A percentile compares a stretch with the other conserved stretches of the same genome.
Evolutionary conservation across 192 early-diverging fungal genomes (phyloP).

Genomic region (Backusella tarrabulga): DNA sequence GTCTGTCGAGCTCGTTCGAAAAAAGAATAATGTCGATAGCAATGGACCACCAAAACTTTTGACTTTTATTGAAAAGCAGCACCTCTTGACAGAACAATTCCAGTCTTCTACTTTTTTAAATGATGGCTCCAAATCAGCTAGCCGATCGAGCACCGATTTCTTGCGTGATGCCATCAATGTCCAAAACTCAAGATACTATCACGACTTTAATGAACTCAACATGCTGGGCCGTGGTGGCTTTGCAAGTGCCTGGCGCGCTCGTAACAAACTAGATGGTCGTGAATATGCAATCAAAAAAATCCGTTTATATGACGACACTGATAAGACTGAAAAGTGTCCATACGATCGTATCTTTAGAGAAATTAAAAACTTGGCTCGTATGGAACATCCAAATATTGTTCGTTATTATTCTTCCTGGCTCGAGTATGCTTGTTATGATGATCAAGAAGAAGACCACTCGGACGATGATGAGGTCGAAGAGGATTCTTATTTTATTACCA

Average conservation of each 20-base stretch:
- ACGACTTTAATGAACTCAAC: conserved; percentile 79
- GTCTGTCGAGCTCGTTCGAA: conserved; percentile 65
- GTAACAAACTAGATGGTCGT: conserved; percentile 85
- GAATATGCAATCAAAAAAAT: conserved; percentile 93
- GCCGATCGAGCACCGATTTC: background rate
- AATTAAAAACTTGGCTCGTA: conserved; percentile 84
- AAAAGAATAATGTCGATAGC: background rate
- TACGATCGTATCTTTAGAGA: conserved; percentile 81
- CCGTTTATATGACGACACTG: conserved; percentile 44
- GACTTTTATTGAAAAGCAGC: background rate
- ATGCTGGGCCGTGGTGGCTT: conserved; percentile 90
- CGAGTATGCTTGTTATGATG: conserved; percentile 48
- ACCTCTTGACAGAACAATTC: background rate
- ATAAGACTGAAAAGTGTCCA: conserved; percentile 31
- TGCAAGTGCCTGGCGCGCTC: conserved; percentile 78
- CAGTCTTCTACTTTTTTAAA: background rate
- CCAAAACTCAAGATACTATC: conserved; percentile 68
- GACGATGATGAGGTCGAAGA: conserved; percentile 27
- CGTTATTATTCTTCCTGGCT: conserved; percentile 93
- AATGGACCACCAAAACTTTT: background rate
- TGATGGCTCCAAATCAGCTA: background rate
- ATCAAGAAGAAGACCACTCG: conserved; percentile 28
- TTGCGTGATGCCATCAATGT: conserved; percentile 34
- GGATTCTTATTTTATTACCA: conserved; percentile 10
- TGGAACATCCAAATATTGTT: conserved; percentile 89